Conservation (phyloP, 768 basidiomycete species). For the Galerina sulciceps region DNA sequence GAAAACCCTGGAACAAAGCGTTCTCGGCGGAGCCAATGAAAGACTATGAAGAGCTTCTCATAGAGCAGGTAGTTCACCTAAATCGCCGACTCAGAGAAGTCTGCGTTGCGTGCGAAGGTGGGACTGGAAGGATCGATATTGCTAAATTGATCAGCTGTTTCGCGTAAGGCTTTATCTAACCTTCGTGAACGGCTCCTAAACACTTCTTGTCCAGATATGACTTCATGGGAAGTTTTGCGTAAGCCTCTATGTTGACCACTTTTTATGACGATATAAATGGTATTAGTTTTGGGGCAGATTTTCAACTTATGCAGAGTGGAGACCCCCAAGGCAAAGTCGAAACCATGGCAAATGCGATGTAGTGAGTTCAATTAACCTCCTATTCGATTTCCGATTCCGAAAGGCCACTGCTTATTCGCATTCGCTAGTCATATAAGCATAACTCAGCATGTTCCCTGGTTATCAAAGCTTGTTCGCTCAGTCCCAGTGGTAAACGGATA, state of each 20-base stretch:
- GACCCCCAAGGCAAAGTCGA: constrained; percentile 23
- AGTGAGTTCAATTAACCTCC: constrained; percentile 6
- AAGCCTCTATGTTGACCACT: constrained; percentile 5
- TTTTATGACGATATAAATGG: neutral
- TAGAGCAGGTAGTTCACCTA: constrained; percentile 26
- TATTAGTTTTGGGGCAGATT: constrained; percentile 32
- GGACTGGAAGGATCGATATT: constrained; percentile 28
- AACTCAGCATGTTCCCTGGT: constrained; percentile 24
- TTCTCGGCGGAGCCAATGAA: constrained; percentile 37
- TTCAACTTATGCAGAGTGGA: constrained; percentile 28
- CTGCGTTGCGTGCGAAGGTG: neutral
- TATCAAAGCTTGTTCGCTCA: constrained; percentile 4
- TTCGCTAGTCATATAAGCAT: constrained; percentile 18
- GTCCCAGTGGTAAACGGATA: constrained; percentile 9
- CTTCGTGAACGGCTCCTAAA: neutral
- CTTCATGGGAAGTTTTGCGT: constrained; percentile 42
- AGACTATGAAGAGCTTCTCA: constrained; percentile 24
- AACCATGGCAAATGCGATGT: constrained; percentile 19
- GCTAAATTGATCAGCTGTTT: constrained; percentile 38
- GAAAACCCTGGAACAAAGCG: constrained; percentile 42
- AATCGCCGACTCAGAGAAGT: constrained; percentile 10
- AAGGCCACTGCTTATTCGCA: neutral
- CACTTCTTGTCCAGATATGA: constrained; percentile 26
- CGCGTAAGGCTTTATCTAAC: constrained; percentile 3
- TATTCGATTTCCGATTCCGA: too few relatives aligned